Percentiles rank a stretch among this genome's conserved stretches.
Evolutionary conservation across 495 filamentous ascomycete species (phyloP).

Genomic region (Hypomontagnella monticulosa): DNA sequence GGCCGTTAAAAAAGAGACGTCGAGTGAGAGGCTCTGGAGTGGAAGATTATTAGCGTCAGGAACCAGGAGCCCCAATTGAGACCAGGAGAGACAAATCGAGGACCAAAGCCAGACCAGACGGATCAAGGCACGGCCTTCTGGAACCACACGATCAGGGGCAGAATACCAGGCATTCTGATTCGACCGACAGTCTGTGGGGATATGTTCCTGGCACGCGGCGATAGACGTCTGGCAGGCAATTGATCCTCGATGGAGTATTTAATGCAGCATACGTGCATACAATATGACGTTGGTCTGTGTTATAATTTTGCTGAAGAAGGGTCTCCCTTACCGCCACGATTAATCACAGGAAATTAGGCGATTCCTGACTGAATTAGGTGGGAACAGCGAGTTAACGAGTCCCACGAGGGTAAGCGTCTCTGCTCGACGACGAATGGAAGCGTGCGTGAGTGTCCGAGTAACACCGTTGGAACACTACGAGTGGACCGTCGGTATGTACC

Average conservation of each 20-base stretch:
- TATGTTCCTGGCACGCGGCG: constrained; percentile 41
- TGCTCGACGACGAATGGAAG: constrained; percentile 52
- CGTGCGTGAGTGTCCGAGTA: constrained; percentile 58
- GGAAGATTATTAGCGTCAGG: constrained; percentile 44
- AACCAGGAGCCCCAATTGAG: constrained; percentile 40
- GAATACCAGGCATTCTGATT: constrained; percentile 41
- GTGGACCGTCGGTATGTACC: constrained; percentile 56
- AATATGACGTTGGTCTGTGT: constrained; percentile 44
- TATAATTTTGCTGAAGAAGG: constrained; percentile 47
- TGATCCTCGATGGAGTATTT: constrained; percentile 44
- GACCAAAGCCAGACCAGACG: constrained; percentile 39
- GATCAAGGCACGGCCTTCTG: constrained; percentile 41
- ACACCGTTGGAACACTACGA: constrained; percentile 62
- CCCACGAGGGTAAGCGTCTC: constrained; percentile 64
- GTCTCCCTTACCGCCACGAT: constrained; percentile 75
- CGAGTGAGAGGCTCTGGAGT: constrained; percentile 44
- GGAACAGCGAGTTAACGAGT: constrained; percentile 78
- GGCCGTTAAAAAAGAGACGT: constrained; percentile 47
- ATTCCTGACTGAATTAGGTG: constrained; percentile 59
- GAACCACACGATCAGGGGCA: constrained; percentile 46
- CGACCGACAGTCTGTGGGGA: constrained; percentile 43
- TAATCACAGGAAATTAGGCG: constrained; percentile 62
- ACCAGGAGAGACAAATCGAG: constrained; percentile 40
- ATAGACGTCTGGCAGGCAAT: constrained; percentile 42
- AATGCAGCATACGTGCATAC: constrained; percentile 44